These are phyloP conservation scores for Neoboletus subvelutipes DNA, from an alignment of 768 basidiomycete species.

Conservation along the genomic window DNA sequence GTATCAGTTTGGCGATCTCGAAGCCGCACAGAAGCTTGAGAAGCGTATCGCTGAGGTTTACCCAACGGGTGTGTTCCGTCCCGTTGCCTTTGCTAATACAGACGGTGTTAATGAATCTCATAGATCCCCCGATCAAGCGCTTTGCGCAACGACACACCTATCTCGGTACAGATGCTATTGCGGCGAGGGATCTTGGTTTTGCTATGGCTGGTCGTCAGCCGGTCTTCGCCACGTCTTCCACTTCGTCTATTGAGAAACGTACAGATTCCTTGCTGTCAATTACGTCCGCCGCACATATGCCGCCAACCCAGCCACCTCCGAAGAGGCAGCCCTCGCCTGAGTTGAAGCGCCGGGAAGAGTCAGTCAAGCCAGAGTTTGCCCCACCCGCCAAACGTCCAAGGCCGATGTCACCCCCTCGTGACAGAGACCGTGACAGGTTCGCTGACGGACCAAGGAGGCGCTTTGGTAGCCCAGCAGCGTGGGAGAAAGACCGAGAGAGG, in stretches of 20 bases:
- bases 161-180: constrained; percentile 83
- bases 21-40: constrained; percentile 85
- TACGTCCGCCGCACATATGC: constrained; percentile 27
- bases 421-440: constrained; percentile 50
- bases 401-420: constrained; percentile 47
- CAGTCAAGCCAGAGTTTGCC: constrained; percentile 36
- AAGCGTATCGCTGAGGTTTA: constrained; percentile 86
- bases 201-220: constrained; percentile 44
- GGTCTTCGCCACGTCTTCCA: constrained; percentile 17
- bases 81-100: not conserved
- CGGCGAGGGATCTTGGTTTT: constrained; percentile 84
- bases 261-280: constrained; percentile 38
- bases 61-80: constrained; percentile 61
- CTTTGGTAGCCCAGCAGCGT: constrained; percentile 39
- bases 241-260: constrained; percentile 32
- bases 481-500: constrained; percentile 48
- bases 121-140: constrained; percentile 88
- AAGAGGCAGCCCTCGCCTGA: constrained; percentile 37
- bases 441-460: constrained; percentile 38
- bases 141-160: constrained; percentile 80
- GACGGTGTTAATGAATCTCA: not conserved
- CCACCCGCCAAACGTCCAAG: constrained; percentile 46
- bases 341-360: constrained; percentile 44
- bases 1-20: constrained; percentile 93
- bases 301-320: constrained; percentile 20